Evolutionary conservation across 805 yeast genomes (phyloP), one percentile per base, ranked within the genome.

Genomic region (Monosporozyma solicola): DNA sequence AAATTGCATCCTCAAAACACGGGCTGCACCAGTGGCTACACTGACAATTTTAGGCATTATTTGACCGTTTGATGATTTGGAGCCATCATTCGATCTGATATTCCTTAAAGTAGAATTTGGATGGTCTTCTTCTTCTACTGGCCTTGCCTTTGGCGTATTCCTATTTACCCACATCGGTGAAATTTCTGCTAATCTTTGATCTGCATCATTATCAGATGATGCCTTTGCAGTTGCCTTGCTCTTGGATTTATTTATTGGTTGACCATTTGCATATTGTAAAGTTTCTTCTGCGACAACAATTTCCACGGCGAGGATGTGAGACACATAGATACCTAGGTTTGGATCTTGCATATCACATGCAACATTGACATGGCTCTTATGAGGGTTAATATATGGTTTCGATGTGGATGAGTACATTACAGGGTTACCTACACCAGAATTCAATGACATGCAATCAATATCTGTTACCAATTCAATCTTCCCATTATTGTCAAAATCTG

Each of bases 1-100:
- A 71, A 94, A 92, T 68, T 91, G 97, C 97, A 94, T 94, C 58
- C 98, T 74, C 55, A 94, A 73, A 1, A 94, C 95, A 49, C 99
- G 74, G 0, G 99, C 99, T 3, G 95, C 87, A 15, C 99, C 99
- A 0, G 98, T 94, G 2, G 95, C 91, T 0, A 85, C 80, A 48
- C 91, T 90, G 16, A 80, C 74, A 13, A 66, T 54, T 29, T 62
- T 60, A 2, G 63, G 50, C 31, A 22, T 37, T 20, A 53, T 25
- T 16, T 43, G 29, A 10, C 37, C 27, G 20, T 51, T 51, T 20
- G 53, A 25, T 11, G 24, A 45, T 29, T 43, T 4, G 52, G 27
- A 39, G 54, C 52, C 22, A 51, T 50, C 33, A 9, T 48, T 48
- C 3, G 69, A 60, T 9, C 44, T 43, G 1, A 53, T 31, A 6